phyloP scores from a whole-genome alignment of 2,329 filamentous ascomycete species.

The Colletotrichum noveboracense region DNA sequence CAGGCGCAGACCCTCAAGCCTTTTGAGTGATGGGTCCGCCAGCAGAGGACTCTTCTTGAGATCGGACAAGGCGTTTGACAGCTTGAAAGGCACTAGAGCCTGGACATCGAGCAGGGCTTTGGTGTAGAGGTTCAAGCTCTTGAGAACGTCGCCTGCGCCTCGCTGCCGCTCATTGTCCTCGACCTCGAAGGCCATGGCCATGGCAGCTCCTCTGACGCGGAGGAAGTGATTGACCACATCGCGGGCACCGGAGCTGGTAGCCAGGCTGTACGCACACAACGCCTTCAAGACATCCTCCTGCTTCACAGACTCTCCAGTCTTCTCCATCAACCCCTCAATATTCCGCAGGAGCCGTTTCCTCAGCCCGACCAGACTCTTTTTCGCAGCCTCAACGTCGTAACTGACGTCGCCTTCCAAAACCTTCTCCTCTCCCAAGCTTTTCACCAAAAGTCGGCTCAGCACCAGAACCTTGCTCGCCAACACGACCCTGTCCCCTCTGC shows the following conservation, averaged over 20 bases:
- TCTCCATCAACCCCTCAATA: conserved; percentile 73
- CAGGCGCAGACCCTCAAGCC: conserved; percentile 73
- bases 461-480: conserved; percentile 75
- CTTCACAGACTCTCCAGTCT: conserved; percentile 57
- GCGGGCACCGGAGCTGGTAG: conserved; percentile 78
- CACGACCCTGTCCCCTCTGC: conserved; percentile 56
- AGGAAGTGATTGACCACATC: conserved; percentile 84
- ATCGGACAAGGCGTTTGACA: conserved; percentile 71
- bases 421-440: conserved; percentile 65
- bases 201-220: conserved; percentile 71
- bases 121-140: conserved; percentile 75
- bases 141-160: conserved; percentile 58
- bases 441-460: conserved; percentile 76
- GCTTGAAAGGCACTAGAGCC: conserved; percentile 72
- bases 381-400: conserved; percentile 61
- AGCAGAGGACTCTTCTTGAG: conserved; percentile 76
- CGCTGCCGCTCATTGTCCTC: conserved; percentile 46
- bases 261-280: conserved; percentile 82
- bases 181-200: conserved; percentile 65
- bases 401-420: conserved; percentile 34
- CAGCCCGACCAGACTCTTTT: conserved; percentile 66
- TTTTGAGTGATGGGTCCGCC: conserved; percentile 70
- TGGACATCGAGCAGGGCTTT: conserved; percentile 80
- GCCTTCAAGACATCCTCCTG: conserved; percentile 69
- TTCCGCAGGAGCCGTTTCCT: conserved; percentile 68